Evolutionary conservation across 2,329 filamentous ascomycete genomes (phyloP).

Genomic region (Epichloe sibirici): DNA sequence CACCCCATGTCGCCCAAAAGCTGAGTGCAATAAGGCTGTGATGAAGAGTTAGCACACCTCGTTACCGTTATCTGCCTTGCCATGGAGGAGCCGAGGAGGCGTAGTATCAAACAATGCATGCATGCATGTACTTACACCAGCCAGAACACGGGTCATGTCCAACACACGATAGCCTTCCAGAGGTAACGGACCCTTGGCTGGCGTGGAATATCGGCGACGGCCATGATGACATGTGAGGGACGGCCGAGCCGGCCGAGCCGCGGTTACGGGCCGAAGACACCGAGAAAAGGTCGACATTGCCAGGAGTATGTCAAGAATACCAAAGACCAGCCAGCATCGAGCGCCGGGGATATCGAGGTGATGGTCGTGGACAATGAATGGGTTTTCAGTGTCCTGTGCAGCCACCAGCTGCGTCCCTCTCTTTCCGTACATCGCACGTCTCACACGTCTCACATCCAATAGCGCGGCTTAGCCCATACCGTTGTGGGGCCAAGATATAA

Average conservation of each 20-base stretch:
- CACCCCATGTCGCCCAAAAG: constrained; percentile 94
- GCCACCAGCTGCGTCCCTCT: not conserved
- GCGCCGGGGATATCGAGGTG: not conserved
- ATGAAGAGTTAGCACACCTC: not conserved
- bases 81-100: not conserved
- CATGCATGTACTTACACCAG: constrained; percentile 54
- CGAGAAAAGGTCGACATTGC: constrained; percentile 7
- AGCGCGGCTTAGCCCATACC: too few relatives aligned
- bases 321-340: not conserved
- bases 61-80: not conserved
- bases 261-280: constrained; percentile 2
- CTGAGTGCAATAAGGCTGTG: constrained; percentile 89
- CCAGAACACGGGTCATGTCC: constrained; percentile 93
- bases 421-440: too few relatives aligned
- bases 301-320: not conserved
- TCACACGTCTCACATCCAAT: too few relatives aligned
- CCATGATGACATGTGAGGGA: constrained; percentile 2
- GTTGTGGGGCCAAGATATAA: not conserved
- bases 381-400: too few relatives aligned
- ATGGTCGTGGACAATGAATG: not conserved
- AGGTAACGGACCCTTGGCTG: constrained; percentile 35
- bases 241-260: not conserved
- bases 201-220: constrained; percentile 16
- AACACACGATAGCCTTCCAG: constrained; percentile 79
- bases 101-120: constrained; percentile 7